phyloP scores from a whole-genome alignment of 805 yeast genomes.

The Soucietia sequanensis region DNA sequence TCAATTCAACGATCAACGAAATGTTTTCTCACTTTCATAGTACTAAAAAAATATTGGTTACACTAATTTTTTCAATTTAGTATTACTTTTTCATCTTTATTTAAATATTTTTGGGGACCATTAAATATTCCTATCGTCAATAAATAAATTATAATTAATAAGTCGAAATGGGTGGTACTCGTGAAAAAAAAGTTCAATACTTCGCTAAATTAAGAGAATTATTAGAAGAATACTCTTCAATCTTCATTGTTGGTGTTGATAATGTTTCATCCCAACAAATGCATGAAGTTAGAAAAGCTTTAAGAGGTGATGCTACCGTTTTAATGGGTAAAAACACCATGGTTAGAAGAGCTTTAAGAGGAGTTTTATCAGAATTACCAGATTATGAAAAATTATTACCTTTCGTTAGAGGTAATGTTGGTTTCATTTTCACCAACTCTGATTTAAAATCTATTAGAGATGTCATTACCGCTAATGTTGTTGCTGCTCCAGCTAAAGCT shows the following conservation, averaged over 20 bases:
- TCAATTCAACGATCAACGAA: too few relatives aligned
- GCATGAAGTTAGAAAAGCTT: constrained; percentile 98
- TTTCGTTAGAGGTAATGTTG: constrained; percentile 95
- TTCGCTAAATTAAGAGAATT: constrained; percentile 92
- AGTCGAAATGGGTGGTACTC: constrained; percentile 99
- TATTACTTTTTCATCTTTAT: too few relatives aligned
- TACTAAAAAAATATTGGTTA: too few relatives aligned
- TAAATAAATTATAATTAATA: constrained; percentile 33
- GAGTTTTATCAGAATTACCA: constrained; percentile 89
- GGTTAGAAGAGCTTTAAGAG: constrained; percentile 99
- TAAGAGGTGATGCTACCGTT: constrained; percentile 93
- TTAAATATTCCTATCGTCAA: constrained; percentile 90
- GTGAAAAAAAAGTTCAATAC: constrained; percentile 96
- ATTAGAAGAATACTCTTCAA: constrained; percentile 95
- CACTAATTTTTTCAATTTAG: too few relatives aligned
- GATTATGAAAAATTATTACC: constrained; percentile 95
- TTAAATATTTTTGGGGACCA: constrained; percentile 43
- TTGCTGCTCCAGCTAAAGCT: constrained; percentile 99
- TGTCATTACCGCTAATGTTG: constrained; percentile 83
- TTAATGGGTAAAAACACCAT: constrained; percentile 99
- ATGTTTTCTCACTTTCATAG: too few relatives aligned
- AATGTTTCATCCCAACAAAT: constrained; percentile 99
- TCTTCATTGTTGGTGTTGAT: constrained; percentile 99
- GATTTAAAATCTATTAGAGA: constrained; percentile 94
- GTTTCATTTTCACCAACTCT: constrained; percentile 98